Evolutionary conservation across 345 rosid species (phyloP).

Genomic region (Euclidium syriacum): DNA sequence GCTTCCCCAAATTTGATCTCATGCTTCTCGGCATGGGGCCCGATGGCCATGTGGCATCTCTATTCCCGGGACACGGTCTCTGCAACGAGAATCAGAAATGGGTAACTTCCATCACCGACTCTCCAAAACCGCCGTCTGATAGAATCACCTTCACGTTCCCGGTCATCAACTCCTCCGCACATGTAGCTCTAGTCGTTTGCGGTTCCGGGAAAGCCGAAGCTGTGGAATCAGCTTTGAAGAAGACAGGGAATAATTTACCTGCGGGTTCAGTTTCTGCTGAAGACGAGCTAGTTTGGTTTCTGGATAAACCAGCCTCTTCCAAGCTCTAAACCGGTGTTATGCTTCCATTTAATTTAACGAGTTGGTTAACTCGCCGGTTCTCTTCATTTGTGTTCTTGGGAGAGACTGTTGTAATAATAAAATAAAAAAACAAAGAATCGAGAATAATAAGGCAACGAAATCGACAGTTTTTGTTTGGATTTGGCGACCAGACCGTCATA

Average conservation of each 20-base stretch:
- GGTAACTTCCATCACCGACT: slow-evolving; percentile 67
- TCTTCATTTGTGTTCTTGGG: background rate
- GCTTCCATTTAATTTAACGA: background rate
- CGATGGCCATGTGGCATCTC: slow-evolving; percentile 83
- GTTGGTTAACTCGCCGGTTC: slow-evolving; percentile 7
- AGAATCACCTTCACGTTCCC: slow-evolving; percentile 88
- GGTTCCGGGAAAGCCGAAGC: slow-evolving; percentile 64
- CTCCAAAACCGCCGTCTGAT: slow-evolving; percentile 83
- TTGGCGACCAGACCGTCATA: too few relatives aligned
- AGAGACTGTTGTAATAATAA: slow-evolving; percentile 21
- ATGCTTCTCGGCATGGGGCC: slow-evolving; percentile 92
- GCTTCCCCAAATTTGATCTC: slow-evolving; percentile 79
- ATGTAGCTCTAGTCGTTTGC: slow-evolving; percentile 65
- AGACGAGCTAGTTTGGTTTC: slow-evolving; percentile 73
- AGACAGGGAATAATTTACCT: slow-evolving; percentile 39
- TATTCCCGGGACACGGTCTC: slow-evolving; percentile 75
- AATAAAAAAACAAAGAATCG: slow-evolving; percentile 4
- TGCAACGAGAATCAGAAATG: slow-evolving; percentile 63
- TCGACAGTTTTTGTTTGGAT: background rate
- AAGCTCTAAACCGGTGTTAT: slow-evolving; percentile 35
- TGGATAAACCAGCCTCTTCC: slow-evolving; percentile 77
- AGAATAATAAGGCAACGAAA: background rate
- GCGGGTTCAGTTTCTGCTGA: slow-evolving; percentile 63
- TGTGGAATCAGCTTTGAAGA: slow-evolving; percentile 48
- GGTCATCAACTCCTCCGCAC: slow-evolving; percentile 68